These are phyloP conservation scores for Globisporangium camurandrum DNA, from an alignment of 352 stramenopile genomes.

Conservation along the genomic window DNA sequence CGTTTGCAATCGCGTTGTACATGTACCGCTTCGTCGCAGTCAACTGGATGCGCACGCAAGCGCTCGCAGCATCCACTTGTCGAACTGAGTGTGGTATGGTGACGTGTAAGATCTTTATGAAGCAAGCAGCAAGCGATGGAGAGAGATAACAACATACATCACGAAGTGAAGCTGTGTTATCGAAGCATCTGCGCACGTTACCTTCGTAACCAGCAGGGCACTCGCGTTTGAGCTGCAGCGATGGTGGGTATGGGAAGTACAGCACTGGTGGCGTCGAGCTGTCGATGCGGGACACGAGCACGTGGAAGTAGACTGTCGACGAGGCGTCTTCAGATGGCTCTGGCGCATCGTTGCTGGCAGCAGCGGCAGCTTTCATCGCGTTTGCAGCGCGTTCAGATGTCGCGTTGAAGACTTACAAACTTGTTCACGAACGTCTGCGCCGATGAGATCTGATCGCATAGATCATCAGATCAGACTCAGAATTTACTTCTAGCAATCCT, in stretches of 20 bases:
- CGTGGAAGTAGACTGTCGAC: conserved; percentile 19
- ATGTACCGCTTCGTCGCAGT: conserved; percentile 63
- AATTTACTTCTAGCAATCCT: too few relatives aligned
- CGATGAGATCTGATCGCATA: too few relatives aligned
- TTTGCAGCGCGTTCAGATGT: neutral
- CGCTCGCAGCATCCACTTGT: conserved; percentile 14
- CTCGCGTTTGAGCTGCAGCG: conserved; percentile 26
- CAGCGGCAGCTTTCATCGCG: neutral
- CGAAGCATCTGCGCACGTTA: too few relatives aligned
- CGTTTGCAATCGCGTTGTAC: conserved; percentile 66
- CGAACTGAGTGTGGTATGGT: too few relatives aligned
- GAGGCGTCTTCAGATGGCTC: conserved; percentile 15
- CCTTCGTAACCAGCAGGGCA: conserved; percentile 61
- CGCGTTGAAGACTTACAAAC: neutral
- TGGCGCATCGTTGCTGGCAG: neutral
- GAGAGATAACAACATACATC: neutral
- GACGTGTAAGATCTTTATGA: neutral
- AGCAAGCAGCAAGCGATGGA: neutral
- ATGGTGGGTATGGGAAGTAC: conserved; percentile 57
- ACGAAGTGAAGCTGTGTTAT: too few relatives aligned
- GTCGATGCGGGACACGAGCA: conserved; percentile 53
- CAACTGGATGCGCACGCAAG: conserved; percentile 34
- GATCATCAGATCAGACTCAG: too few relatives aligned
- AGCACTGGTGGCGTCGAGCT: conserved; percentile 22
- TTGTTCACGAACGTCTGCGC: too few relatives aligned